Conservation (phyloP, 2,329 filamentous ascomycete species). For the Colletotrichum cuscutae region DNA sequence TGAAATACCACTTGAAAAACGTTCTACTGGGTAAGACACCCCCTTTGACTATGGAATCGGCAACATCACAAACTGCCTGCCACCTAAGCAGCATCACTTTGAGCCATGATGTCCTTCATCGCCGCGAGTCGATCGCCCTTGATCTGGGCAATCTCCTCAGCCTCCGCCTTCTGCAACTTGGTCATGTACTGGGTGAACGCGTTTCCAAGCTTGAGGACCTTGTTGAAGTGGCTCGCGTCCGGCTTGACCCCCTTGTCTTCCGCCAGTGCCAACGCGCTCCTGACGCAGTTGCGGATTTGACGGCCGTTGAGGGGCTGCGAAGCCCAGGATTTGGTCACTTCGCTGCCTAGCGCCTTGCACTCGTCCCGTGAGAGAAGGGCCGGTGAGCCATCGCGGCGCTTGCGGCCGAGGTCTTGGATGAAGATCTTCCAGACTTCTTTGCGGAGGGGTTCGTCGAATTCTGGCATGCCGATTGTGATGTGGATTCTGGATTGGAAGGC, state of each 20-base stretch:
- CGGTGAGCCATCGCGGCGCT: neutral
- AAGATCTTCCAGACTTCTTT: neutral
- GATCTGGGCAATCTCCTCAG: neutral
- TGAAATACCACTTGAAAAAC: too few relatives aligned
- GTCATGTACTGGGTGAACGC: neutral
- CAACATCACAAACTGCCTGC: too few relatives aligned
- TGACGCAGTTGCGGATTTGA: neutral
- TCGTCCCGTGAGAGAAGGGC: fast-evolving
- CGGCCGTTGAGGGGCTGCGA: neutral
- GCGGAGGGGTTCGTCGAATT: neutral
- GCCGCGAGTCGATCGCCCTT: neutral
- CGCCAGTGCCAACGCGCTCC: neutral
- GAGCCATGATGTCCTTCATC: neutral
- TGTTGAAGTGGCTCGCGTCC: neutral
- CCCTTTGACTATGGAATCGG: too few relatives aligned
- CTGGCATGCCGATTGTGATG: neutral
- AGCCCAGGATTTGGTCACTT: neutral
- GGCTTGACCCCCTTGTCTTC: neutral
- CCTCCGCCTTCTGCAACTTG: neutral
- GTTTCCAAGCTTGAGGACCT: neutral
- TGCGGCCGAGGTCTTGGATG: neutral
- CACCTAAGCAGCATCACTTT: too few relatives aligned
- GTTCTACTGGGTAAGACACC: too few relatives aligned
- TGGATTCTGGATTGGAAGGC: neutral
- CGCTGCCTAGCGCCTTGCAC: fast-evolving